Percentiles rank a stretch among this genome's conserved stretches.
Conservation (phyloP, 164 flowering plant species). For the Vitis rupestris region DNA sequence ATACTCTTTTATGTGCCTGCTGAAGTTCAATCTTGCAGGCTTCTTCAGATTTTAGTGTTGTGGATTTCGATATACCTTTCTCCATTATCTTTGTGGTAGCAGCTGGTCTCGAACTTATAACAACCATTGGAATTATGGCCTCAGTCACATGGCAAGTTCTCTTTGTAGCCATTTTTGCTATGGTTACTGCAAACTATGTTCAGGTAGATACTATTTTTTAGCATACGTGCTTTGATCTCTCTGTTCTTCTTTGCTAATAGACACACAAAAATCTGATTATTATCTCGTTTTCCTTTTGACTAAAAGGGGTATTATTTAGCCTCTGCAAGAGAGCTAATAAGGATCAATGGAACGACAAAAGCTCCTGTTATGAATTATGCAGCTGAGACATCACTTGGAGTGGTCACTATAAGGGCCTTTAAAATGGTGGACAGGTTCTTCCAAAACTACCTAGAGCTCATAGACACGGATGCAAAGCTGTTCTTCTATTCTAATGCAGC, state of each 20-base stretch:
- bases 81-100: constrained; percentile 40
- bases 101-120: constrained; percentile 34
- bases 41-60: constrained; percentile 74
- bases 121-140: constrained; percentile 54
- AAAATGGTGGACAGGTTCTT: constrained; percentile 49
- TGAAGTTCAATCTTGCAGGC: constrained; percentile 43
- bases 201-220: constrained; percentile 48
- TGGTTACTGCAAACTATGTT: constrained; percentile 44
- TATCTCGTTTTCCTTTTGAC: neutral
- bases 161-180: constrained; percentile 51
- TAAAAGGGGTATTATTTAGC: constrained; percentile 65
- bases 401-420: constrained; percentile 76
- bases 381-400: constrained; percentile 83
- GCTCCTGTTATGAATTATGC: constrained; percentile 83
- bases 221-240: neutral
- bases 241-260: neutral
- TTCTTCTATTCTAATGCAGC: constrained; percentile 73
- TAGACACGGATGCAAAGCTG: constrained; percentile 69
- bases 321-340: constrained; percentile 65
- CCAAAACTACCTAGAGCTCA: constrained; percentile 50
- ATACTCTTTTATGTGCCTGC: neutral
- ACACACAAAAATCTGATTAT: no score
- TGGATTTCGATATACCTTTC: constrained; percentile 80
- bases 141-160: constrained; percentile 90
- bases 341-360: constrained; percentile 90